Evolutionary conservation across 305 asterid species (phyloP), one percentile per base, ranked within the genome.

Genomic region (Plantago coronopus): DNA sequence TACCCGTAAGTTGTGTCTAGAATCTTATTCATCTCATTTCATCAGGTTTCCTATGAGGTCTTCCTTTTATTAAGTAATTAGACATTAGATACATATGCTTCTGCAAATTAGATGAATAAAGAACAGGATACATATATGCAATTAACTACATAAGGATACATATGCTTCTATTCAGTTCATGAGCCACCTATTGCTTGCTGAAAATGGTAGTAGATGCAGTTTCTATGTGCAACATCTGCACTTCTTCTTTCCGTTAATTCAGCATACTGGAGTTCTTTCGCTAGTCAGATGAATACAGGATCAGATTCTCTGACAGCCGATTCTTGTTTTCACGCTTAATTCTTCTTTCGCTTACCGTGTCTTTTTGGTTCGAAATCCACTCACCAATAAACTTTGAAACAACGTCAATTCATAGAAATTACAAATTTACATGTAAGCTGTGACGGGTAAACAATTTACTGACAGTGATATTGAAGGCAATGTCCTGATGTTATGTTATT

Each of bases 1-100:
- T 89, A 93, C 76, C 97, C 95, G 95, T 91, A 80, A 85, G 95
- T 78, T 67, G n/a, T 72, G 19, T 42, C 42, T 62, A 19, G 25
- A 62, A 29, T 40, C 29, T 38, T 62, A 18, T 57, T 49, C 23
- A 48, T 60, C 40, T 67, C 45, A n/a, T 8, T 68, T 34, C 53
- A 15, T 51, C 15, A 34, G 25, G 7, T 21, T 50, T 20, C 18
- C 37, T 50, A n/a, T 22, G 14, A 21, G 34, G 0, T 34, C 40
- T 34, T 34, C 12, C 17, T 44, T 13, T 13, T 44, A 14, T 44
- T 18, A 44, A 50, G 17, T 50, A 37, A 22, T 50, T 21, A 12
- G 15, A 13, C 25, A 27, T 4, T 1, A 27, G 4, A 27, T 27
- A 27, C 34, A 27, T 27, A 27, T 27, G 4, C 34, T n/a, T n/a